Evolutionary conservation across 2,329 filamentous ascomycete genomes (phyloP).

Genomic region (Geosmithia morbida): DNA sequence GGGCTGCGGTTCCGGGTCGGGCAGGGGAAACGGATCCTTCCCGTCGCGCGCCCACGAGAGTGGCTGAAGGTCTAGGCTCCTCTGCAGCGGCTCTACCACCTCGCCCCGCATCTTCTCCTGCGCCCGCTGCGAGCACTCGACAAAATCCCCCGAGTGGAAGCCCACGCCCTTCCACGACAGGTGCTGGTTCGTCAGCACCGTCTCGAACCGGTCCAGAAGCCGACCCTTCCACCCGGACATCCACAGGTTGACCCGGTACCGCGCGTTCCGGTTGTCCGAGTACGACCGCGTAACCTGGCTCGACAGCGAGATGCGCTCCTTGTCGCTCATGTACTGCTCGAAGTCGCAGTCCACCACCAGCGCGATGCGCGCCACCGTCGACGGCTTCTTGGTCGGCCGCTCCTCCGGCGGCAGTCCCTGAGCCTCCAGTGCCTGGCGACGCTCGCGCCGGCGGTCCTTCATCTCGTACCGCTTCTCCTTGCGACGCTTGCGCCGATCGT

Average conservation of each 20-base stretch:
- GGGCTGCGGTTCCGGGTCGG: constrained; percentile 16
- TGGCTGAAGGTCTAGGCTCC: constrained; percentile 11
- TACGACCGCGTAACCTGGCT: constrained; percentile 80
- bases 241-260: constrained; percentile 56
- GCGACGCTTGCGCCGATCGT: constrained; percentile 36
- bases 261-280: constrained; percentile 64
- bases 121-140: constrained; percentile 50
- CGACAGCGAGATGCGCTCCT: constrained; percentile 70
- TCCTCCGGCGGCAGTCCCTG: constrained; percentile 25
- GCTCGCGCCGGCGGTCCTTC: constrained; percentile 31
- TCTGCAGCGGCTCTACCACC: constrained; percentile 42
- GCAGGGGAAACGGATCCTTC: constrained; percentile 16
- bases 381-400: constrained; percentile 17
- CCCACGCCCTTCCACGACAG: constrained; percentile 64
- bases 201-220: constrained; percentile 69
- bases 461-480: constrained; percentile 38
- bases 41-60: constrained; percentile 17
- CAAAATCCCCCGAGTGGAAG: constrained; percentile 63
- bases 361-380: constrained; percentile 55
- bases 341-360: constrained; percentile 87
- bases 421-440: constrained; percentile 33
- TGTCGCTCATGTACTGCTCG: constrained; percentile 76
- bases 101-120: constrained; percentile 54
- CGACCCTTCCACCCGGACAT: constrained; percentile 66
- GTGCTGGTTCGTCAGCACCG: constrained; percentile 55